Percentiles rank a stretch among this genome's conserved stretches.
These are phyloP conservation scores for Mortierella antarctica DNA, from an alignment of 192 early-diverging fungal genomes.

Conservation along the genomic window DNA sequence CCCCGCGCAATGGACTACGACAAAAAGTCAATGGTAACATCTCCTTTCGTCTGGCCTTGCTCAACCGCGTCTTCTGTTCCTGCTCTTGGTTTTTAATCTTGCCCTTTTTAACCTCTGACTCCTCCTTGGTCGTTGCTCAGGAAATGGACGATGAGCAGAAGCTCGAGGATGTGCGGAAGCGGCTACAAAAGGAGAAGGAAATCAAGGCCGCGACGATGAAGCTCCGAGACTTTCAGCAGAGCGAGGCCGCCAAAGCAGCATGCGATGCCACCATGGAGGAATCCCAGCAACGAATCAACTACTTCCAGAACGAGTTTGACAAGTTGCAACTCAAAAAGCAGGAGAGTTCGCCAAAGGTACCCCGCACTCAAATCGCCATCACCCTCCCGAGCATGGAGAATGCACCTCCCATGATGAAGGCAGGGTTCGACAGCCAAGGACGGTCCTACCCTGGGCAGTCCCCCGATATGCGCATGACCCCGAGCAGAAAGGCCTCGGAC, in stretches of 20 bases:
- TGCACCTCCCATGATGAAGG: conserved; percentile 31
- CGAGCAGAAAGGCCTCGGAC: conserved; percentile 26
- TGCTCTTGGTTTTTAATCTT: not conserved
- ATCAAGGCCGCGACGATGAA: conserved; percentile 52
- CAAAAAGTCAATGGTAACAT: not conserved
- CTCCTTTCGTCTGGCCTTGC: no score
- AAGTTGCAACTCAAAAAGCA: conserved; percentile 60
- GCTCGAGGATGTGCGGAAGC: conserved; percentile 44
- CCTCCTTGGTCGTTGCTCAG: not conserved
- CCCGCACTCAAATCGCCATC: conserved; percentile 29
- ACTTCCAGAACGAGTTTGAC: conserved; percentile 72
- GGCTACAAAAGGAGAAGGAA: conserved; percentile 53
- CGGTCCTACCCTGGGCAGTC: not conserved
- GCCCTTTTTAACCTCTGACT: not conserved
- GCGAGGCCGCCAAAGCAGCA: conserved; percentile 61
- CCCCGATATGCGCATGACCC: conserved; percentile 2
- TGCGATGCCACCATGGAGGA: conserved; percentile 79
- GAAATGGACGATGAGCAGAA: conserved; percentile 47
- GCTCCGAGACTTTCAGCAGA: conserved; percentile 42
- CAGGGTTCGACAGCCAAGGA: conserved; percentile 11
- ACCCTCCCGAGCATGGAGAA: conserved; percentile 36
- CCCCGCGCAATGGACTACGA: not conserved
- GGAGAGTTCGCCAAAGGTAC: conserved; percentile 19
- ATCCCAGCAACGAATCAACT: conserved; percentile 74
- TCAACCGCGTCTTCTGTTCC: no score